These are phyloP conservation scores for Rhododendron griersonianum DNA, from an alignment of 148 eudicot species.

Conservation along the genomic window DNA sequence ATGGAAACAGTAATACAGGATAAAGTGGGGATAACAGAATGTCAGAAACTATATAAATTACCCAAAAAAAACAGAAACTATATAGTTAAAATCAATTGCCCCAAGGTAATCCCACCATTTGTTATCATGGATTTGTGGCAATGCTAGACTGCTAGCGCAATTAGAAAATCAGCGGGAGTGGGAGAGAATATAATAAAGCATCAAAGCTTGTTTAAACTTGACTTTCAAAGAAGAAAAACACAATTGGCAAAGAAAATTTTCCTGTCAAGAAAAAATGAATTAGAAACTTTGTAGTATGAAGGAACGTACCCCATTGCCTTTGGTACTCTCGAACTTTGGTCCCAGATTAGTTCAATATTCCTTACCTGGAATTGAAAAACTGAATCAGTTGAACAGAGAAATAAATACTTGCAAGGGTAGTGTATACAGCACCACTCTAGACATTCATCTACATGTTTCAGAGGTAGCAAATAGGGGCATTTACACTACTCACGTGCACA, in stretches of 20 bases:
- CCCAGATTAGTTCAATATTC: neutral
- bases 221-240: no score
- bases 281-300: neutral
- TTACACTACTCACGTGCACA: neutral
- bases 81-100: no score
- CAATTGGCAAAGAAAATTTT: no score
- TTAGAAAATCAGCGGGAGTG: no score
- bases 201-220: no score
- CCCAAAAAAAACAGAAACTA: no score
- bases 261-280: no score
- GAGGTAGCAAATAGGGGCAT: neutral
- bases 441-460: neutral
- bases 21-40: neutral
- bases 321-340: neutral
- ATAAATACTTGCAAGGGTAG: neutral
- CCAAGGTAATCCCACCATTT: no score
- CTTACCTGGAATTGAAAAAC: neutral
- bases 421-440: neutral
- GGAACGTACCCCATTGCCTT: neutral
- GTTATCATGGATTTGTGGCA: no score
- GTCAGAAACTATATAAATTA: no score
- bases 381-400: neutral
- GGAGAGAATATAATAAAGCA: no score
- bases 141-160: no score
- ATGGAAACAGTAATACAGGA: neutral